Conservation (phyloP, 2,329 filamentous ascomycete genomes). For the Aspergillus transmontanensis region DNA sequence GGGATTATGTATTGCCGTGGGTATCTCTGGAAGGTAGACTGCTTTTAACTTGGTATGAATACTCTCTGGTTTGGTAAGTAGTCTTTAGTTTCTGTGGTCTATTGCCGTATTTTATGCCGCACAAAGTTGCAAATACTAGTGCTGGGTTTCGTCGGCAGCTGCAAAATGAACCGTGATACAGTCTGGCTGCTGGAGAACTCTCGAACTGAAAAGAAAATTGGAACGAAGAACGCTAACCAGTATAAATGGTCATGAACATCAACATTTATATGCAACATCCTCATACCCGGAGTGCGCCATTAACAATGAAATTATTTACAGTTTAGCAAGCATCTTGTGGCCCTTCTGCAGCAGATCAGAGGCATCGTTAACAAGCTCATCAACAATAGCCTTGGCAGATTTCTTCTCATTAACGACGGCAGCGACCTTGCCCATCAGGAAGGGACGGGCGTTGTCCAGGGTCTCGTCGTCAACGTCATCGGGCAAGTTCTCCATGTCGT, state of each 20-base stretch:
- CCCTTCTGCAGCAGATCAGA: slow-evolving; percentile 70
- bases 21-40: too few relatives aligned
- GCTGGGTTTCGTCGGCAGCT: not conserved
- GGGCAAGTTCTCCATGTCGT: slow-evolving; percentile 83
- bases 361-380: slow-evolving; percentile 88
- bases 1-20: not conserved
- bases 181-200: not conserved
- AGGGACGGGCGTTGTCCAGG: slow-evolving; percentile 88
- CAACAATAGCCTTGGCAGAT: slow-evolving; percentile 85
- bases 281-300: not conserved
- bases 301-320: slow-evolving; percentile 53
- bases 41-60: not conserved
- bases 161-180: not conserved
- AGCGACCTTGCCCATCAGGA: slow-evolving; percentile 94
- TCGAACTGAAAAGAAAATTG: not conserved
- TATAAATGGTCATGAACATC: not conserved
- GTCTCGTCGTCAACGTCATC: slow-evolving; percentile 77
- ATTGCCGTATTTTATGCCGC: not conserved
- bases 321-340: slow-evolving; percentile 67
- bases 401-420: slow-evolving; percentile 93
- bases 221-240: not conserved
- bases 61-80: not conserved
- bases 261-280: slow-evolving; percentile 1
- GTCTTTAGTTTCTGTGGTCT: not conserved
- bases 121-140: not conserved